Evolutionary conservation across 768 basidiomycete species (phyloP).

Genomic region (Russula earlei): DNA sequence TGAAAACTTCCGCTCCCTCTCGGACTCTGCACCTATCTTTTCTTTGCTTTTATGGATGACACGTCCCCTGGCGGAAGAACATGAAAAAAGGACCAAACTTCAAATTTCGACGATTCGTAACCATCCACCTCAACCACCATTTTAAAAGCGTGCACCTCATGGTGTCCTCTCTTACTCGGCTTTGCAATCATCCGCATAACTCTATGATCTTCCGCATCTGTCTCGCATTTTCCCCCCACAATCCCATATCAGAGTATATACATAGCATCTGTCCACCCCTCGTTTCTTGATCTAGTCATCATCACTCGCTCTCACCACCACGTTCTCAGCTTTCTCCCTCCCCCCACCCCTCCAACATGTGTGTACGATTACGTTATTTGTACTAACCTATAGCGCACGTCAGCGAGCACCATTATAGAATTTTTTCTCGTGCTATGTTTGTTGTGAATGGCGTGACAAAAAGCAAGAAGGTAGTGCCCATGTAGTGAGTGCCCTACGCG

Average conservation of each 20-base stretch:
- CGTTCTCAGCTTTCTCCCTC: not conserved
- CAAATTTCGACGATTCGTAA: not conserved
- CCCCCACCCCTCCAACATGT: conserved; percentile 9
- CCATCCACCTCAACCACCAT: not conserved
- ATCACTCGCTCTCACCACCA: conserved; percentile 14
- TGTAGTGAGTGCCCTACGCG: too few relatives aligned
- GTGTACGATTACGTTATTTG: conserved; percentile 21
- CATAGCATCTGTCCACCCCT: conserved; percentile 16
- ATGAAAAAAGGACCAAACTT: conserved; percentile 10
- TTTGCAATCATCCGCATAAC: conserved; percentile 13
- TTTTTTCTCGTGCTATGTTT: not conserved
- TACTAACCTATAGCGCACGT: conserved; percentile 19
- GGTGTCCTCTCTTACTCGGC: conserved; percentile 3
- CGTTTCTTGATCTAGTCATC: conserved; percentile 16
- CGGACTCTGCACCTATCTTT: not conserved
- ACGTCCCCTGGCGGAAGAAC: conserved; percentile 8
- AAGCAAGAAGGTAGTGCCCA: too few relatives aligned
- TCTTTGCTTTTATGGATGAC: conserved; percentile 4
- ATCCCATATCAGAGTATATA: conserved; percentile 19
- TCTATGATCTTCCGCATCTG: conserved; percentile 14
- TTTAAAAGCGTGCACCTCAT: conserved; percentile 6
- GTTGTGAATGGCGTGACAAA: not conserved
- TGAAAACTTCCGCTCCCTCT: conserved; percentile 6
- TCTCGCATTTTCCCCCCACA: conserved; percentile 5
- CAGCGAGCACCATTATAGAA: conserved; percentile 17